Conservation (phyloP, 768 basidiomycete genomes). For the Mrakia blollopis region DNA sequence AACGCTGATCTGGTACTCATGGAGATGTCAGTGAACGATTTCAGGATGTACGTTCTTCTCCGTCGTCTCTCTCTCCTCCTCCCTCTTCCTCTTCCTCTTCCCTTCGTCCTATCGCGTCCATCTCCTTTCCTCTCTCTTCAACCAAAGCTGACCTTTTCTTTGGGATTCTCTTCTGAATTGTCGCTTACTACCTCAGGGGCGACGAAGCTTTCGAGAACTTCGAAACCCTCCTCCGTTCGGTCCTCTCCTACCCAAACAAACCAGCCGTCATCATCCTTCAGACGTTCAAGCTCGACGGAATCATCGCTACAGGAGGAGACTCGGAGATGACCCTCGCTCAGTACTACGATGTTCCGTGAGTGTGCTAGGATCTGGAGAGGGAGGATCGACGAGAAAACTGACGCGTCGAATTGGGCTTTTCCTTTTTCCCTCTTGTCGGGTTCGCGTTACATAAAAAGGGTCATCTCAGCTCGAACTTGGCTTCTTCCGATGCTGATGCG, state of each 20-base stretch:
- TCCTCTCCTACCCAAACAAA: not conserved
- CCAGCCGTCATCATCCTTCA: constrained; percentile 16
- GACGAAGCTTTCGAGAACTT: constrained; percentile 21
- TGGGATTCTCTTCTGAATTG: not conserved
- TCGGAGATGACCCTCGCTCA: constrained; percentile 14
- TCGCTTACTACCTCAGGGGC: not conserved
- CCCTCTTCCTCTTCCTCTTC: not conserved
- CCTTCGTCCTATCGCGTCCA: too few relatives aligned
- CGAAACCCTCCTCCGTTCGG: constrained; percentile 2
- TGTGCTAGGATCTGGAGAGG: not conserved
- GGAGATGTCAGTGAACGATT: constrained; percentile 17
- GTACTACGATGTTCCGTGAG: constrained; percentile 18
- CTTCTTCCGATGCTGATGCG: constrained; percentile 16
- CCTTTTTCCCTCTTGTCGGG: not conserved
- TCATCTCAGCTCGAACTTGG: constrained; percentile 2
- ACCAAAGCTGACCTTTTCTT: not conserved
- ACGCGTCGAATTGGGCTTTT: not conserved
- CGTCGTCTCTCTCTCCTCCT: not conserved
- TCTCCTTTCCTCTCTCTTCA: not conserved
- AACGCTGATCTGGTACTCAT: constrained; percentile 8
- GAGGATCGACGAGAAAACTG: not conserved
- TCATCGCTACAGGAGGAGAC: constrained; percentile 19
- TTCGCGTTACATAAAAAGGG: not conserved
- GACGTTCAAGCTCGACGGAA: constrained; percentile 16
- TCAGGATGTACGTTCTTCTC: not conserved